phyloP scores from a whole-genome alignment of 1,284 basidiomycete species.

The Trichosporon sp. region DNA sequence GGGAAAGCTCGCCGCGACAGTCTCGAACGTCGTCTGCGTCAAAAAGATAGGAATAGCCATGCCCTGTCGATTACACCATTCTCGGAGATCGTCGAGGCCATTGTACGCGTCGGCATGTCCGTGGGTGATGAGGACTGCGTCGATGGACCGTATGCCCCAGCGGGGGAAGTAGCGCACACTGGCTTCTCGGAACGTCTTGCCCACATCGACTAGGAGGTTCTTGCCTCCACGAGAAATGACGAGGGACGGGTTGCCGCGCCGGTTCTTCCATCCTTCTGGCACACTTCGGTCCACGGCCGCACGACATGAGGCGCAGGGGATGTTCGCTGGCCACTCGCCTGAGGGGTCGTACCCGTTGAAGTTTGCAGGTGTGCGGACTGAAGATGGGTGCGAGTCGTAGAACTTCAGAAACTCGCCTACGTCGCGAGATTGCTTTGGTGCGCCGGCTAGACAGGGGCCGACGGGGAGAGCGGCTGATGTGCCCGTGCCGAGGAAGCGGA shows the following conservation, averaged over 20 bases:
- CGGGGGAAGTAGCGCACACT: constrained; percentile 42
- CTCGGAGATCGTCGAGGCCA: constrained; percentile 39
- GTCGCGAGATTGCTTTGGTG: constrained; percentile 16
- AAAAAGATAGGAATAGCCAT: constrained; percentile 40
- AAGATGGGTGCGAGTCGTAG: constrained; percentile 5
- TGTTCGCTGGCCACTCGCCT: constrained; percentile 34
- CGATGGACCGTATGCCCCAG: constrained; percentile 45
- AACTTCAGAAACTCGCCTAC: constrained; percentile 17
- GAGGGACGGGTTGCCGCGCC: constrained; percentile 44
- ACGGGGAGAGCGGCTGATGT: constrained; percentile 47
- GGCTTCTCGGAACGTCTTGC: constrained; percentile 48
- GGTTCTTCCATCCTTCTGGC: constrained; percentile 43
- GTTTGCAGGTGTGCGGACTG: constrained; percentile 4
- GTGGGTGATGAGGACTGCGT: constrained; percentile 50
- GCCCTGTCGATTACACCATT: constrained; percentile 43
- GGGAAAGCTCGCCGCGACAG: constrained; percentile 41
- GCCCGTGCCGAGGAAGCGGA: constrained; percentile 47
- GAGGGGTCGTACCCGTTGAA: constrained; percentile 27
- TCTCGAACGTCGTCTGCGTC: constrained; percentile 37
- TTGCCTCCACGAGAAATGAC: constrained; percentile 28
- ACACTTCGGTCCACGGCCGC: constrained; percentile 36
- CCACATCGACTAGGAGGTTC: constrained; percentile 49
- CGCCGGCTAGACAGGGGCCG: constrained; percentile 37
- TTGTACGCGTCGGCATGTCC: constrained; percentile 46
- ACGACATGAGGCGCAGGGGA: constrained; percentile 42